Percentiles rank a stretch among this genome's conserved stretches.
Conservation (phyloP, 2,329 filamentous ascomycete genomes). For the Ascochyta pisi region DNA sequence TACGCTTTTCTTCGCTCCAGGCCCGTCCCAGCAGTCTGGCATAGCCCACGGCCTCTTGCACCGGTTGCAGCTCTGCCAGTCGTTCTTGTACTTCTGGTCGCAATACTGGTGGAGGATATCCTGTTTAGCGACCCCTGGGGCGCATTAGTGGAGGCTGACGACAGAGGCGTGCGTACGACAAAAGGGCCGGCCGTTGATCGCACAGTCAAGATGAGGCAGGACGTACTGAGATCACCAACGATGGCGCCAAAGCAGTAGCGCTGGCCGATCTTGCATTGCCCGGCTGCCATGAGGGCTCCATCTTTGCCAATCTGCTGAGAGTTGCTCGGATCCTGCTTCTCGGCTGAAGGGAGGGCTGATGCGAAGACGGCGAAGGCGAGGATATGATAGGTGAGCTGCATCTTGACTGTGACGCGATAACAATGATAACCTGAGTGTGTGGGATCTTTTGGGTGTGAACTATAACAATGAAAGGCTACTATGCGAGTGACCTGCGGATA, state of each 20-base stretch:
- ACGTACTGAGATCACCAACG: conserved; percentile 18
- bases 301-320: background rate
- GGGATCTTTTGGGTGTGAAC: background rate
- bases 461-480: background rate
- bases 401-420: background rate
- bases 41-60: conserved; percentile 23
- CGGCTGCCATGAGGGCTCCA: background rate
- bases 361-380: conserved; percentile 2
- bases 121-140: conserved; percentile 18
- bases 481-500: background rate
- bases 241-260: conserved; percentile 24
- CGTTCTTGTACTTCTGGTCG: conserved; percentile 19
- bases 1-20: conserved; percentile 21
- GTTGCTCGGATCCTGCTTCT: background rate
- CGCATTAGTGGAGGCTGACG: no score
- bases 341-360: conserved; percentile 13
- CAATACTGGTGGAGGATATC: conserved; percentile 28
- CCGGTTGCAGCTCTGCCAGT: conserved; percentile 25
- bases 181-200: background rate
- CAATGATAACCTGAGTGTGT: background rate
- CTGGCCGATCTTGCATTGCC: conserved; percentile 14
- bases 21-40: conserved; percentile 20
- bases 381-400: conserved; percentile 4
- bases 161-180: background rate
- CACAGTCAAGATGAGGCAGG: background rate